Base-by-base conservation (phyloP, 2,329 filamentous ascomycete genomes). In the Metarhizium guizhouense region DNA sequence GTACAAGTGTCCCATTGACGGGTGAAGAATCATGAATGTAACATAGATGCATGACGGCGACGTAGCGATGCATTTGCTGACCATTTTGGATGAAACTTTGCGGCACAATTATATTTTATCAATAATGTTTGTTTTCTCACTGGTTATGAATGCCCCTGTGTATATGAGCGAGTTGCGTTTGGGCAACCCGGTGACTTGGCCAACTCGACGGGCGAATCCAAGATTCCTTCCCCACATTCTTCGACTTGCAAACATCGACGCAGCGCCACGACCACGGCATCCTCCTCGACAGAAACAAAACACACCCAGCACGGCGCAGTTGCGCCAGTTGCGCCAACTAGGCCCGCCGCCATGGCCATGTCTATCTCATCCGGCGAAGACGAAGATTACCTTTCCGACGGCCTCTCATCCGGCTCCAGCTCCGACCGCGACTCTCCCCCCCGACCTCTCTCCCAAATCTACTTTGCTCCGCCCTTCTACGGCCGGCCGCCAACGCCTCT, bases 401-500 rank as follows among this genome's bases (percentile, higher is more conserved):
- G 63, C 51, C 67, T 67, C 29, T 68, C 65, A 2, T 61, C 59
- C n/a, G 64, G 64, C 56, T 69, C 69, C 1, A 30, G 25, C 20
- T 54, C 55, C 4, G 45, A 64, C 47, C 67, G 70, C 48, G 69
- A 70, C 47, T 69, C 70, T 7, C 72, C 72, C 4, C 75, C 74
- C 11, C 76, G 71, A 16, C 76, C 75, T 11, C 68, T 75, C 20
- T 76, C 75, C 51, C 78, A 77, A 57, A 80, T 82, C 70, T 77
- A 79, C 68, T 83, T 84, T 60, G 80, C 80, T 52, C 94, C 94
- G 30, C 94, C 94, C 16, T 97, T 97, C 77, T 99, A 99, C 77
- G 95, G 95, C 61, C 85, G 93, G 3, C 94, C 94, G n/a, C 94
- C 94, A 0, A 96, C 91, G 2, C 93, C 94, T 3, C 78, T 97